These are phyloP conservation scores for Metschnikowia amazonensis DNA, from an alignment of 805 yeast genomes.

Conservation along the genomic window DNA sequence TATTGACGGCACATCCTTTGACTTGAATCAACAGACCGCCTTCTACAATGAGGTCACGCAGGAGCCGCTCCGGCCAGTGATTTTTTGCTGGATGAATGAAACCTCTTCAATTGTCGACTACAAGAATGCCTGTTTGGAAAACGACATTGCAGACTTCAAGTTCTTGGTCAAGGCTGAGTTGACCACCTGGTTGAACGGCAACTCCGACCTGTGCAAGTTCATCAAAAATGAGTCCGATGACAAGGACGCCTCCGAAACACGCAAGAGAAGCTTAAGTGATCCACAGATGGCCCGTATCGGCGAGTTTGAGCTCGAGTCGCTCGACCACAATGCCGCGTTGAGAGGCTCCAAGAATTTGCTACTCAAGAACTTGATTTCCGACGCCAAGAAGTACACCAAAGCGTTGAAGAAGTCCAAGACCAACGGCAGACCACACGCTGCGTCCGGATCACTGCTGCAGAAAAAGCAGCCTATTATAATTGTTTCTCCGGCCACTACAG, in stretches of 20 bases:
- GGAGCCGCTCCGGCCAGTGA: slow-evolving; percentile 55
- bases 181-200: slow-evolving; percentile 75
- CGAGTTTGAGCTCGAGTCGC: slow-evolving; percentile 46
- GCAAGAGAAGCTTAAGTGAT: slow-evolving; percentile 29
- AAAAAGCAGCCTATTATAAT: slow-evolving; percentile 43
- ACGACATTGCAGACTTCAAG: slow-evolving; percentile 64
- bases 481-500: slow-evolving; percentile 44
- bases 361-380: slow-evolving; percentile 64
- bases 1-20: slow-evolving; percentile 24
- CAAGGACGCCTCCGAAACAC: slow-evolving; percentile 3
- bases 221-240: slow-evolving; percentile 27
- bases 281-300: slow-evolving; percentile 48
- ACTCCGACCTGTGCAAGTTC: slow-evolving; percentile 55
- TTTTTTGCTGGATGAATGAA: slow-evolving; percentile 74
- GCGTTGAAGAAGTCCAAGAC: slow-evolving; percentile 39
- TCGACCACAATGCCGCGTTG: slow-evolving; percentile 57
- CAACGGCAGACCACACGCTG: slow-evolving; percentile 4
- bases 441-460: slow-evolving; percentile 8
- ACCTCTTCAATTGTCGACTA: slow-evolving; percentile 80
- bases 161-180: slow-evolving; percentile 85
- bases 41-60: slow-evolving; percentile 49
- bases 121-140: slow-evolving; percentile 63
- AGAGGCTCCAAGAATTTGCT: slow-evolving; percentile 66
- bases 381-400: slow-evolving; percentile 56
- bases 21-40: slow-evolving; percentile 48